These are phyloP conservation scores for Talaromyces liani DNA, from an alignment of 495 filamentous ascomycete species.

Conservation along the genomic window DNA sequence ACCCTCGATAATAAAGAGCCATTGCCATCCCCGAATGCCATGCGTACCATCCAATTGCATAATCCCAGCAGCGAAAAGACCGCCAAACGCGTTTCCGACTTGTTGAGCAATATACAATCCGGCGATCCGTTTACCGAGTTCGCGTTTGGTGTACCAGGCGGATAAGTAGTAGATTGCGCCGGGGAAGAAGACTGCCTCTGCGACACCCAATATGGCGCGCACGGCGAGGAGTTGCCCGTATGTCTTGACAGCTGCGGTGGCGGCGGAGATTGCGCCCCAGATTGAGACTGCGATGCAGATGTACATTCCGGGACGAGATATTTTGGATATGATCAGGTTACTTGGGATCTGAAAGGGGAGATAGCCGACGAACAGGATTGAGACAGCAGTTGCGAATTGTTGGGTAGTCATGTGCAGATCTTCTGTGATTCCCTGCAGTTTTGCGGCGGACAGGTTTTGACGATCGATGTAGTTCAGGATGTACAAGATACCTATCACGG, in stretches of 20 bases:
- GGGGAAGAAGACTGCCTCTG: conserved; percentile 43
- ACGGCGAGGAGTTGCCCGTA: conserved; percentile 56
- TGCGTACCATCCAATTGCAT: conserved; percentile 25
- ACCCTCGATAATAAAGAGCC: conserved; percentile 70
- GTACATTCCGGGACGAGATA: conserved; percentile 54
- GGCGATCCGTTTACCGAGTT: conserved; percentile 36
- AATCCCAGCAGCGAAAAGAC: conserved; percentile 34
- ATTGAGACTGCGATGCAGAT: conserved; percentile 57
- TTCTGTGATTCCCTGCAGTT: conserved; percentile 5
- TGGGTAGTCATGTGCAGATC: conserved; percentile 16
- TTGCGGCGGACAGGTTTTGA: conserved; percentile 16
- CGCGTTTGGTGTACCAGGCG: conserved; percentile 44
- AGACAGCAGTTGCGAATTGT: conserved; percentile 23
- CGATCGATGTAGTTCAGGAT: conserved; percentile 36
- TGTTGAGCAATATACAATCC: conserved; percentile 37
- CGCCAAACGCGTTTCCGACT: conserved; percentile 36
- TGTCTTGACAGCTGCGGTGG: conserved; percentile 49
- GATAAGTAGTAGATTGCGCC: conserved; percentile 53
- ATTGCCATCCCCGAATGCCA: conserved; percentile 70
- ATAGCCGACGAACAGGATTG: conserved; percentile 57
- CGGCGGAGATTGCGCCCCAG: conserved; percentile 66
- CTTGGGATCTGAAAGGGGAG: conserved; percentile 41
- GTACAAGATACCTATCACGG: conserved; percentile 29
- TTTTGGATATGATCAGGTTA: conserved; percentile 37
- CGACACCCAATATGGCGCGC: conserved; percentile 66